Percentiles rank a stretch among this genome's conserved stretches.
These are phyloP conservation scores for Umbellularia californica DNA, from an alignment of 164 flowering plant genomes.

Conservation along the genomic window DNA sequence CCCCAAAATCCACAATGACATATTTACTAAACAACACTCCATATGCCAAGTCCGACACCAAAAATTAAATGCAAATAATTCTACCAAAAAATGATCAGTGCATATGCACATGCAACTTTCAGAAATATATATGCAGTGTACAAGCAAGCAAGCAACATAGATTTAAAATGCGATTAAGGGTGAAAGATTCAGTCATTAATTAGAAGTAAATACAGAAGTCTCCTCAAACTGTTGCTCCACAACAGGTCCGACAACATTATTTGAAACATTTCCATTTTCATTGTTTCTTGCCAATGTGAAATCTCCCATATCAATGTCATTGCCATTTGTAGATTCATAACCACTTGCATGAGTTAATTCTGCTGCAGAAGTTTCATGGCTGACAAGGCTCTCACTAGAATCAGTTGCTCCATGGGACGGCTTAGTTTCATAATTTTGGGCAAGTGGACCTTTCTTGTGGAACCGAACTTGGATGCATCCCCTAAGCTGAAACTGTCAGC, in stretches of 20 bases:
- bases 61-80: too few species aligned
- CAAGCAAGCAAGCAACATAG: too few species aligned
- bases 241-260: slow-evolving; percentile 29
- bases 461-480: slow-evolving; percentile 14
- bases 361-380: slow-evolving; percentile 25
- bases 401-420: slow-evolving; percentile 12
- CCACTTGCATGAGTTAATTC: slow-evolving; percentile 32
- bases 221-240: slow-evolving; percentile 43
- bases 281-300: slow-evolving; percentile 13
- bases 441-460: slow-evolving; percentile 32
- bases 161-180: too few species aligned
- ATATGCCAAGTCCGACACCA: too few species aligned
- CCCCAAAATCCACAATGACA: too few species aligned
- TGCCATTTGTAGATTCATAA: slow-evolving; percentile 42
- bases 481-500: slow-evolving; percentile 23
- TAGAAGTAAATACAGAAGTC: slow-evolving; percentile 38
- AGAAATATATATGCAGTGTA: too few species aligned
- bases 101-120: too few species aligned
- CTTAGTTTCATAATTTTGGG: slow-evolving; percentile 16
- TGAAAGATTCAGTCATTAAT: too few species aligned
- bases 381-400: slow-evolving; percentile 4
- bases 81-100: too few species aligned
- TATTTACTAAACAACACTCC: too few species aligned
- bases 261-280: slow-evolving; percentile 57
- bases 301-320: slow-evolving; percentile 31